A percentile compares a stretch with the other conserved stretches of the same genome.
These are phyloP conservation scores for Pythium pyrilobum DNA, from an alignment of 352 stramenopile genomes.

Conservation along the genomic window DNA sequence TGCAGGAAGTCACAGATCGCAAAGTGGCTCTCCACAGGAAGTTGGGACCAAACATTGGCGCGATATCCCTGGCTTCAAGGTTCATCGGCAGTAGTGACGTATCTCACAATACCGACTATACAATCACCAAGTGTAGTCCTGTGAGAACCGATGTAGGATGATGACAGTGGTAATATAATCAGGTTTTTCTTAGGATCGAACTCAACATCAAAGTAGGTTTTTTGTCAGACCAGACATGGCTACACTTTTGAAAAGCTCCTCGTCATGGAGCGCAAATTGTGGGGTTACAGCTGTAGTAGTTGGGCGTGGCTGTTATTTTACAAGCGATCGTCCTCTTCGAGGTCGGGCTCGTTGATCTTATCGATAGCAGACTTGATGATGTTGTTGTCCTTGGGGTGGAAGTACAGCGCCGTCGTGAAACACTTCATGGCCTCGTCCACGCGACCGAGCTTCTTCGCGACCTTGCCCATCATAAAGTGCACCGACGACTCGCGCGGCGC, in stretches of 20 bases:
- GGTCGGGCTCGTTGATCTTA: conserved; percentile 73
- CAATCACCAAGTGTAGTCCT: conserved; percentile 4
- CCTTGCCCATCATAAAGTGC: conserved; percentile 96
- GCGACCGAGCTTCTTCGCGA: conserved; percentile 84
- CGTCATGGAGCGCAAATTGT: too few species aligned
- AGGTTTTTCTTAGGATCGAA: not conserved
- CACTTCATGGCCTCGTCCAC: conserved; percentile 93
- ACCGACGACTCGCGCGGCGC: conserved; percentile 95
- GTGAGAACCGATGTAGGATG: not conserved
- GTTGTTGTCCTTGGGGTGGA: conserved; percentile 97
- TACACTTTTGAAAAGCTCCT: not conserved
- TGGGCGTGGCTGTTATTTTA: too few species aligned
- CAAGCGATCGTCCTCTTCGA: conserved; percentile 28
- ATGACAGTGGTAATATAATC: conserved; percentile 2
- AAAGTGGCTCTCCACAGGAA: not conserved
- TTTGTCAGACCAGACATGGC: not conserved
- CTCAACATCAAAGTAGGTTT: not conserved
- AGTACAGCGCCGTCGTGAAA: conserved; percentile 95
- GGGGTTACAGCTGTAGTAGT: too few species aligned
- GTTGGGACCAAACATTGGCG: conserved; percentile 1
- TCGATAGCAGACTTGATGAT: conserved; percentile 96
- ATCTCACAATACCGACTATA: conserved; percentile 8
- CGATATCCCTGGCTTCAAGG: conserved; percentile 17
- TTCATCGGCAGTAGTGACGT: conserved; percentile 8
- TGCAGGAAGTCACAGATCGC: too few species aligned